These are phyloP conservation scores for Phellinidium pouzarii DNA, from an alignment of 1,284 basidiomycete species.

Conservation along the genomic window DNA sequence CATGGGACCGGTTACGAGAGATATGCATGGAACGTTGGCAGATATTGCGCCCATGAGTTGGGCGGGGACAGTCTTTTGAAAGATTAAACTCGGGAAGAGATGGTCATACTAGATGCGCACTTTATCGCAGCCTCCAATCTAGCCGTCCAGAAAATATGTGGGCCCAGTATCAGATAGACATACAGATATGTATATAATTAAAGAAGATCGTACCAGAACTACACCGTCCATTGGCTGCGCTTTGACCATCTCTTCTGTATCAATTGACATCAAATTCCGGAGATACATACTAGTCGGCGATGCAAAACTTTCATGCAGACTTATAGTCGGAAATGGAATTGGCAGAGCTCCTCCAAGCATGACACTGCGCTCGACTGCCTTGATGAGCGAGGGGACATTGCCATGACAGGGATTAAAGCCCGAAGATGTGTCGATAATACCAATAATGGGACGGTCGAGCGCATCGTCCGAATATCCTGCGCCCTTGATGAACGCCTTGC, in stretches of 20 bases:
- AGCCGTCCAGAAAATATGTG: neutral
- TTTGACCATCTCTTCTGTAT: slow-evolving; percentile 32
- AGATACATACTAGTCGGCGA: slow-evolving; percentile 31
- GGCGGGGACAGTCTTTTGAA: slow-evolving; percentile 28
- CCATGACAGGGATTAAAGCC: slow-evolving; percentile 32
- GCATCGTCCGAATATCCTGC: slow-evolving; percentile 31
- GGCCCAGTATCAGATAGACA: too few relatives aligned
- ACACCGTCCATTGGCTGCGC: slow-evolving; percentile 31
- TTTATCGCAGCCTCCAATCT: slow-evolving; percentile 31
- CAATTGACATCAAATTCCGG: slow-evolving; percentile 30
- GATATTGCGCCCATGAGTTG: slow-evolving; percentile 32
- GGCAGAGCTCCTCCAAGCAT: slow-evolving; percentile 29
- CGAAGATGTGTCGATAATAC: slow-evolving; percentile 29
- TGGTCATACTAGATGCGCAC: slow-evolving; percentile 1
- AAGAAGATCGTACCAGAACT: slow-evolving; percentile 21
- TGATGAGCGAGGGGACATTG: slow-evolving; percentile 27
- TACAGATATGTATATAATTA: neutral
- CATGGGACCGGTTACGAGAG: slow-evolving; percentile 31
- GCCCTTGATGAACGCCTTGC: slow-evolving; percentile 33
- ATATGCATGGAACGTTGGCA: slow-evolving; percentile 28
- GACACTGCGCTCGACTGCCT: slow-evolving; percentile 29
- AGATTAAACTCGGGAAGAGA: neutral
- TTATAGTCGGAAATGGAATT: slow-evolving; percentile 29
- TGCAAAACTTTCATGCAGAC: slow-evolving; percentile 30
- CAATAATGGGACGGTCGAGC: slow-evolving; percentile 29